These are phyloP conservation scores for Tuber melanosporum DNA, from an alignment of 495 filamentous ascomycete species.

Conservation along the genomic window DNA sequence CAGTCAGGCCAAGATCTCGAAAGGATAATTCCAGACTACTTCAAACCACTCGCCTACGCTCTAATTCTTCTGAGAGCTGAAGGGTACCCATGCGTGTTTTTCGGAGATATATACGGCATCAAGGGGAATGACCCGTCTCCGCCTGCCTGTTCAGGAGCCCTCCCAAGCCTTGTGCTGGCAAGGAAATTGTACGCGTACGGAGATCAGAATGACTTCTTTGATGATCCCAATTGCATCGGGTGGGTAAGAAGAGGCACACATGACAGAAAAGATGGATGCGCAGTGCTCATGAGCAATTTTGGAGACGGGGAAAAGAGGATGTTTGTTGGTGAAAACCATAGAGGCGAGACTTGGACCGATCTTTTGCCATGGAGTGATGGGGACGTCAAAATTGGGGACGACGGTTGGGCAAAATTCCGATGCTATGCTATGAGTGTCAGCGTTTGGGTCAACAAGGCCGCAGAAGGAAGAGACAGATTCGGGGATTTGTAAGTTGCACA, in stretches of 20 bases:
- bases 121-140: conserved; percentile 50
- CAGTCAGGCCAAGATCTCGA: conserved; percentile 57
- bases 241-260: conserved; percentile 60
- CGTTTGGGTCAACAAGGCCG: conserved; percentile 57
- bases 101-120: conserved; percentile 70
- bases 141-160: conserved; percentile 54
- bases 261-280: conserved; percentile 50
- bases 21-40: conserved; percentile 42
- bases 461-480: conserved; percentile 51
- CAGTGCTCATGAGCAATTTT: conserved; percentile 55
- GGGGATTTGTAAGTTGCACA: conserved; percentile 24
- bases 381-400: conserved; percentile 50
- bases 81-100: conserved; percentile 68
- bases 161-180: conserved; percentile 57
- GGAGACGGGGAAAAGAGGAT: conserved; percentile 52
- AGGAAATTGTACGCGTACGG: conserved; percentile 66
- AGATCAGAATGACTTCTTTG: conserved; percentile 61
- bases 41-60: conserved; percentile 56
- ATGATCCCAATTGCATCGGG: conserved; percentile 60
- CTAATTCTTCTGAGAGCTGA: conserved; percentile 59
- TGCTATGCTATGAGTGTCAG: conserved; percentile 52
- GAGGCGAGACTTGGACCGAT: conserved; percentile 58
- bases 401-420: conserved; percentile 53
- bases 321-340: conserved; percentile 56
- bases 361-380: conserved; percentile 49